Evolutionary conservation across 2,329 filamentous ascomycete genomes (phyloP), one percentile per base, ranked within the genome.

Genomic region (Aureobasidium pullulans): DNA sequence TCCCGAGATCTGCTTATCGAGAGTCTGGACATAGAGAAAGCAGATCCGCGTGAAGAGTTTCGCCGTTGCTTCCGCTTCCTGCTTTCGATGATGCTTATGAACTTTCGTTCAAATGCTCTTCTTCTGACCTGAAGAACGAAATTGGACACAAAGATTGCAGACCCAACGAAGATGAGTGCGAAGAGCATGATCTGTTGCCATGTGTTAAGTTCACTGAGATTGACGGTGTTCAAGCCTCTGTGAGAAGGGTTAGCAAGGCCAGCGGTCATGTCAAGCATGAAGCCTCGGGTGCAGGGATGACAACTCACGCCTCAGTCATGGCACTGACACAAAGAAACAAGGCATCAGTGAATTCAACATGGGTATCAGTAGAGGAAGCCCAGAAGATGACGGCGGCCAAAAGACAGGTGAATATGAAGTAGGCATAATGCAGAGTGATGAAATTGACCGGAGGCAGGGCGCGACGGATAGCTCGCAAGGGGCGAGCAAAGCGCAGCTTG

Each of bases 151-250:
- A 85, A 83, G n/a, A 89, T 82, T 11, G 82, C 77, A 58, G 84
- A 84, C 1, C 87, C 87, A 6, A 87, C 68, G 47, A 89, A 75
- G 62, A 89, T 85, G 43, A 88, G 74, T 3, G 85, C 61, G 65
- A 85, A 87, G 9, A 90, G 75, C 40, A 87, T 71, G 31, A 82
- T 73, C 69, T 90, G 87, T 69, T 90, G 87, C 67, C 84, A 86
- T 0, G 81, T 85, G 40, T 84, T 88, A 66, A 89, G 67, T 31
- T 77, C 74, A 59, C 81, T 85, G 28, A 89, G 72, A 66, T 86
- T 83, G 64, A 84, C 80, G 1, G 85, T 87, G 65, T 88, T 89
- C 60, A 89, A 74, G 0, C 87, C 87, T 6, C 66, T 68, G 15
- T 23, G 4, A n/a, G 9, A 1, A 2, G 34, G 19, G 3, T 44